Base-by-base conservation (phyloP, 2,329 filamentous ascomycete genomes). In the Fusarium cicatricum region DNA sequence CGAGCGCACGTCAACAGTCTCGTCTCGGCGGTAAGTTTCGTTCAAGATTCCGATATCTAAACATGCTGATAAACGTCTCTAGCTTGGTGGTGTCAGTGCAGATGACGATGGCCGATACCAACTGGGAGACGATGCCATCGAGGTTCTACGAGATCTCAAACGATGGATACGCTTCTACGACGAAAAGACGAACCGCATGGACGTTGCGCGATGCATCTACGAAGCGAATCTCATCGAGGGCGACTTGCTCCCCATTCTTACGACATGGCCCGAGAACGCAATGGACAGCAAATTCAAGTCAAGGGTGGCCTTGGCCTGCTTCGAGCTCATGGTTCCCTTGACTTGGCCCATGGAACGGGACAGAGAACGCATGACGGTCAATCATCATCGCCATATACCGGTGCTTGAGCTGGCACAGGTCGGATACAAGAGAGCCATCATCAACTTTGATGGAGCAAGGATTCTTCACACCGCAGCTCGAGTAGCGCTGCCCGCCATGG, bases 91-190 rank as follows among this genome's bases (percentile, higher is more conserved):
- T 47, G 86, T 87, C 68, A 90, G 90, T 67, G 82, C 87, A 45
- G 90, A 91, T 64, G 88, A 94, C 68, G 88, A 92, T 70, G 90
- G 90, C 52, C 84, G 84, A 70, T 99, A 99, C 74, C 84, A 91
- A 37, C 86, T 98, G 31, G 95, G 95, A 75, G 94, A 98, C 75
- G 94, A 97, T 72, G 94, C 93, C 11, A 81, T 96, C 56, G 91
- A 95, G 53, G 95, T 93, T 70, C 81, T 99, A 52, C 92, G 94
- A 60, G 95, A 99, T 76, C 83, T 99, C 49, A 94, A 95, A 72
- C 89, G 90, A 85, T 99, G 95, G 95, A 84, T 99, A 65, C 92
- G 92, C 66, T 86, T 97, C 60, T 95, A 95, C 80, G 93, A 97
- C 74, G 91, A 96, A 72, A 96, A 96, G 73, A 87, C 89, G 62